Percentiles rank a stretch among this genome's conserved stretches.
These are phyloP conservation scores for Penicillium psychrofluorescens DNA, from an alignment of 495 filamentous ascomycete genomes.

Conservation along the genomic window DNA sequence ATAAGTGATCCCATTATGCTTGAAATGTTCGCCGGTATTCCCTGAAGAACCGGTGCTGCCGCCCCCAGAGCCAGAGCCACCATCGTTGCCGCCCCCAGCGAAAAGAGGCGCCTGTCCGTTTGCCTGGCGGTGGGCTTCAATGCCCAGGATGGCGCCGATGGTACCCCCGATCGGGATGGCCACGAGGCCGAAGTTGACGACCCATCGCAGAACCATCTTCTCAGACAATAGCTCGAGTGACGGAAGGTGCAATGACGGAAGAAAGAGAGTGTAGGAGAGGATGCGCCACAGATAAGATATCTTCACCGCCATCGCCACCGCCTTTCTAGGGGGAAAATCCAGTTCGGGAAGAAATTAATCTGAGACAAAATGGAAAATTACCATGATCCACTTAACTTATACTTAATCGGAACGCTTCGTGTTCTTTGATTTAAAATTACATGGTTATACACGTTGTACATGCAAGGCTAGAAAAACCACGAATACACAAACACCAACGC, in stretches of 20 bases:
- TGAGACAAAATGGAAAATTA: no score
- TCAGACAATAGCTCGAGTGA: no score
- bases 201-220: slow-evolving; percentile 18
- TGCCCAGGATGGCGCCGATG: slow-evolving; percentile 29
- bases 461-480: slow-evolving; percentile 21
- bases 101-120: slow-evolving; percentile 21
- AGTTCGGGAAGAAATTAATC: no score
- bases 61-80: slow-evolving; percentile 1
- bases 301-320: no score
- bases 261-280: not conserved
- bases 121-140: slow-evolving; percentile 28
- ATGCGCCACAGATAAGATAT: not conserved
- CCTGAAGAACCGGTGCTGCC: slow-evolving; percentile 10
- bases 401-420: no score
- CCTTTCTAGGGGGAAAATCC: no score
- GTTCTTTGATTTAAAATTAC: no score
- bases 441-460: no score
- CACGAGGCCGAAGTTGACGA: slow-evolving; percentile 30
- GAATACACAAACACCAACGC: slow-evolving; percentile 33
- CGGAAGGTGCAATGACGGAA: not conserved
- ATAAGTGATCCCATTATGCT: slow-evolving; percentile 9
- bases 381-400: no score
- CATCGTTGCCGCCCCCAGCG: slow-evolving; percentile 3
- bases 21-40: slow-evolving; percentile 2
- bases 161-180: slow-evolving; percentile 32